phyloP scores from a whole-genome alignment of 306 rosid genomes.

The Herpetospermum pedunculosum region DNA sequence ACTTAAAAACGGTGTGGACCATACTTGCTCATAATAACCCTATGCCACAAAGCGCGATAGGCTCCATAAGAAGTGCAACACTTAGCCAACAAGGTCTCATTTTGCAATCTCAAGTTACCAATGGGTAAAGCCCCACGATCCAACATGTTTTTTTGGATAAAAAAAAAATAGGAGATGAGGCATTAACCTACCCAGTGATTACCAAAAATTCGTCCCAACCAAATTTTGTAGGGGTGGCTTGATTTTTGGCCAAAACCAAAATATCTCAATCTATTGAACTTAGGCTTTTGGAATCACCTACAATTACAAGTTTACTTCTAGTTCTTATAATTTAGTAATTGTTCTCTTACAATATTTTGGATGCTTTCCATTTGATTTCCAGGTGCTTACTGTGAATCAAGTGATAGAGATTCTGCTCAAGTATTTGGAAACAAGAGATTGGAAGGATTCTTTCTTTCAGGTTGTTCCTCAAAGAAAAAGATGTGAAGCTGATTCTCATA shows the following conservation, averaged over 20 bases:
- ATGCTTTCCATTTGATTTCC: slow-evolving; percentile 16
- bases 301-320: not conserved
- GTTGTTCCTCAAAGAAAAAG: slow-evolving; percentile 87
- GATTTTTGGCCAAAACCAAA: not conserved
- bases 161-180: not conserved
- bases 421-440: slow-evolving; percentile 67
- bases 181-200: not conserved
- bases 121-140: not conserved
- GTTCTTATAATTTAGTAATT: not conserved
- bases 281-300: not conserved
- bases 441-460: slow-evolving; percentile 66
- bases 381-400: slow-evolving; percentile 97
- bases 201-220: not conserved
- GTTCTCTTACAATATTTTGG: not conserved
- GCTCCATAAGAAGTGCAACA: too few species aligned
- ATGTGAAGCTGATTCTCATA: slow-evolving; percentile 36
- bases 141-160: not conserved
- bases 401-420: slow-evolving; percentile 53
- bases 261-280: not conserved
- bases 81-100: too few species aligned
- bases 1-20: not conserved
- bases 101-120: not conserved
- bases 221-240: not conserved
- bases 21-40: not conserved
- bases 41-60: not conserved